Base-by-base conservation (phyloP, 306 rosid genomes). In the Citrullus colocynthis region DNA sequence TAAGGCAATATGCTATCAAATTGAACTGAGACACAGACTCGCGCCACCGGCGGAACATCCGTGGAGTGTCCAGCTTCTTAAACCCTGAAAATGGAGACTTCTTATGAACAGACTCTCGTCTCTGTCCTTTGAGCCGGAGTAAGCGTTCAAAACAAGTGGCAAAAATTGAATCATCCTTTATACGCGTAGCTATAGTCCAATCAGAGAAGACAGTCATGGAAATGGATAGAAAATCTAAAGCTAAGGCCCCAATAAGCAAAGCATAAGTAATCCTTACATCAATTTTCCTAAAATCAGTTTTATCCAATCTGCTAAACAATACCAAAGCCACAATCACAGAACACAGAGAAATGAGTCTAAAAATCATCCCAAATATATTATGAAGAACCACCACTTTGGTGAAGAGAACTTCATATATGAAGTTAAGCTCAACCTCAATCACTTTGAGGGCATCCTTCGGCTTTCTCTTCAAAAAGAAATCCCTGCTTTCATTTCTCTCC, bases 171-270 rank as follows among this genome's bases (percentile, higher is more conserved):
- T 72, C 37, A 67, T 56, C 58, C 21, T 21, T 70, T 6, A 2
- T 34, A n/a, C 28, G 11, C 15, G 55, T 54, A 14, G 72, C 70
- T 34, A 65, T 78, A 12, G 82, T 80, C 81, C 82, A 51, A 84
- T 87, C 90, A 3, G 93, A 89, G 74, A 84, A 80, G 61, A 78
- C 0, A 28, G 83, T 60, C 84, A 65, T 84, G 28, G 36, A 63
- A 9, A 82, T 11, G 36, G 84, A 79, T 36, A 87, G 41, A 0
- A 39, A 5, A 67, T 89, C 93, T 17, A 89, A 48, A 49, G 39
- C 56, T n/a, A 89, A 10, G 41, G 91, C 89, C 45, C 89, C 89
- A 52, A 41, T 79, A 17, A 88, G 77, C 84, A 88, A 76, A 3
- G 57, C 67, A 66, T 84, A 86, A 4, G 85, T 84, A 37, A 84